Conservation (phyloP, 495 filamentous ascomycete species). For the Hypoxylon subgilvum region DNA sequence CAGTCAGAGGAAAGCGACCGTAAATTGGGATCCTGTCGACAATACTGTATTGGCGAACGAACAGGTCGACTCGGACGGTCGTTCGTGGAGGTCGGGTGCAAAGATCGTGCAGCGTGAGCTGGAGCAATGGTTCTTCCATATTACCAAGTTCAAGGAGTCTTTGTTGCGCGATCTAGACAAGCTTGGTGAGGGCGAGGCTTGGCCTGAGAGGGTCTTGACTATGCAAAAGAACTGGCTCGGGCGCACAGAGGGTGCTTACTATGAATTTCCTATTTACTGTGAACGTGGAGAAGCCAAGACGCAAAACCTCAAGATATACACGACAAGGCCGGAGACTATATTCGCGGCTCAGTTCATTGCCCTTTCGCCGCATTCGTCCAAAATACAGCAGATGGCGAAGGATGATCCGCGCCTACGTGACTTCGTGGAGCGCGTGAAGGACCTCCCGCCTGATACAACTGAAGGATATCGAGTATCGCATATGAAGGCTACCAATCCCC, state of each 20-base stretch:
- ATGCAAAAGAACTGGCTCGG: constrained; percentile 94
- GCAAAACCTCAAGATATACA: constrained; percentile 68
- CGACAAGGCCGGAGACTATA: constrained; percentile 82
- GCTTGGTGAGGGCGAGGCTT: constrained; percentile 64
- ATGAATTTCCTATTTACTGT: constrained; percentile 64
- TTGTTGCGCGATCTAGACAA: constrained; percentile 74
- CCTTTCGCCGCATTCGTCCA: constrained; percentile 72
- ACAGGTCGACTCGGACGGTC: constrained; percentile 82
- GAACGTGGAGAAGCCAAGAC: constrained; percentile 49
- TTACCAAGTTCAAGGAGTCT: constrained; percentile 77
- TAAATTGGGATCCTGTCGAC: constrained; percentile 91
- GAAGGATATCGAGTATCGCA: constrained; percentile 70
- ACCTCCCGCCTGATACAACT: constrained; percentile 72
- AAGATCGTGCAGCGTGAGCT: constrained; percentile 79
- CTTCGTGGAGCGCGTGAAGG: constrained; percentile 69
- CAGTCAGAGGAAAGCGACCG: constrained; percentile 77
- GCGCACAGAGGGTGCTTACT: constrained; percentile 71
- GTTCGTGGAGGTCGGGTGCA: constrained; percentile 86
- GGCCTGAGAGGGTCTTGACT: constrained; percentile 80
- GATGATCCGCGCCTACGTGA: constrained; percentile 63
- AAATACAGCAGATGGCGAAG: constrained; percentile 67
- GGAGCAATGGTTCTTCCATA: constrained; percentile 90
- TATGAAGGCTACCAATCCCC: constrained; percentile 69
- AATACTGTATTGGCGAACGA: constrained; percentile 90
- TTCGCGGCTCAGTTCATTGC: constrained; percentile 86